Evolutionary conservation across 2,329 filamentous ascomycete species (phyloP), one percentile per base, ranked within the genome.

Genomic region (Delphinella strobiligena): DNA sequence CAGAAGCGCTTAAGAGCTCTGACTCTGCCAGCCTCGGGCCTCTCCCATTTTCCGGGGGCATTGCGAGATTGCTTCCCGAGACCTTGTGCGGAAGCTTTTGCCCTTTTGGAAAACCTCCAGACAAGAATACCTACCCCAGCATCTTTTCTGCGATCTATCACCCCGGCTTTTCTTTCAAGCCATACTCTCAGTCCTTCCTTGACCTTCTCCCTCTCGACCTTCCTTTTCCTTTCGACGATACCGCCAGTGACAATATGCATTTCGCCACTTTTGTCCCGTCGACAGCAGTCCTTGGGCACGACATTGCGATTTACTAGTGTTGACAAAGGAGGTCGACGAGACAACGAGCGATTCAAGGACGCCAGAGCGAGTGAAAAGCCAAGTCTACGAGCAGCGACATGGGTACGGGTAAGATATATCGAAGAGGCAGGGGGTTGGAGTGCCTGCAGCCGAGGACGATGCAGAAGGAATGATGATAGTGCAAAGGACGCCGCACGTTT

Each of bases 371-470:
- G 66, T 11, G 70, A 78, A 41, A 77, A 71, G 34, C 72, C 74
- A 2, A 85, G 68, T 16, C 68, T 65, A 15, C 78, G 72, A 3
- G 79, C 80, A 17, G 79, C 70, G 34, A 79, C 67, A 24, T 78
- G 74, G 11, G 76, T 83, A 40, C 71, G 66, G 31, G 78, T 80
- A 31, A 82, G 60, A 58, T 82, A 80, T 53, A 85, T 82, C 54
- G 67, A 71, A 31, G 77, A 71, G 16, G 66, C 59, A 38, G 79
- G 75, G 11, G 83, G 74, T 41, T 80, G 74, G 29, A 72, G 58
- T 2, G 78, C 63, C 3, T 74, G 69, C 2, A 79, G 75, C 5
- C 76, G 70, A 19, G 64, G 68, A 4, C 75, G 69, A 4, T 71
- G 71, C 5, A 63, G 62, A 9, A 84, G 66, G 22, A 75, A 62